A percentile compares a stretch with the other conserved stretches of the same genome.
phyloP scores from a whole-genome alignment of 306 rosid species.

The Quercus variabilis region DNA sequence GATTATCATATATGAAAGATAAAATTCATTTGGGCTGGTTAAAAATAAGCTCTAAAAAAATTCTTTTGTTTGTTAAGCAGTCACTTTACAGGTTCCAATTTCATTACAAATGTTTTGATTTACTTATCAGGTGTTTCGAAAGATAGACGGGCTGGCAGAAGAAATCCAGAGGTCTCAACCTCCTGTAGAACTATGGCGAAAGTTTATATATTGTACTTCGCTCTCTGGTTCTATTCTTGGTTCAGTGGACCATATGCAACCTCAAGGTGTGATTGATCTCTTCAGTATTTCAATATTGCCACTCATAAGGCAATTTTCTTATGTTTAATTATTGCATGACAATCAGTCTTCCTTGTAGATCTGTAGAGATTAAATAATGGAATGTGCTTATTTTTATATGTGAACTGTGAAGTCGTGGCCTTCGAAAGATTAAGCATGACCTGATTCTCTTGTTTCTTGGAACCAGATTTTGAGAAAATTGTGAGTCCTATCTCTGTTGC shows the following conservation, averaged over 20 bases:
- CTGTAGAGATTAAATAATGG: too few species aligned
- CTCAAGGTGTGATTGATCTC: slow-evolving; percentile 65
- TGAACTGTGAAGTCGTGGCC: background rate
- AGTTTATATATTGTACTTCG: slow-evolving; percentile 87
- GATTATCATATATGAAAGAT: slow-evolving; percentile 11
- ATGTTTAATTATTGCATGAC: too few species aligned
- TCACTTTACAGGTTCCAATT: background rate
- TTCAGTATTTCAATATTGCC: background rate
- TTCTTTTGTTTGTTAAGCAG: background rate
- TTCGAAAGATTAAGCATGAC: slow-evolving; percentile 9
- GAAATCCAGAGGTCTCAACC: slow-evolving; percentile 88
- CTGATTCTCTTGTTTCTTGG: slow-evolving; percentile 32
- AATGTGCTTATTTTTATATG: too few species aligned
- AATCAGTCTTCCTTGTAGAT: too few species aligned
- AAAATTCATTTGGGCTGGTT: background rate
- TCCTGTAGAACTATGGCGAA: slow-evolving; percentile 90
- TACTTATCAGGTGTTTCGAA: slow-evolving; percentile 67
- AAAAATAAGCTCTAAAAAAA: background rate
- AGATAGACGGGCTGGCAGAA: slow-evolving; percentile 84
- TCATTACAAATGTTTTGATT: background rate
- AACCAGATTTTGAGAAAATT: slow-evolving; percentile 72
- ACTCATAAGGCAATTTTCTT: background rate
- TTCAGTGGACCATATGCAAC: slow-evolving; percentile 90
- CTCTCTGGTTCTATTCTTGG: slow-evolving; percentile 86
- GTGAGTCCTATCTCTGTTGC: slow-evolving; percentile 89